These are phyloP conservation scores for Calamus simplicifolius DNA, from an alignment of 176 grass and related monocot species.

Conservation along the genomic window DNA sequence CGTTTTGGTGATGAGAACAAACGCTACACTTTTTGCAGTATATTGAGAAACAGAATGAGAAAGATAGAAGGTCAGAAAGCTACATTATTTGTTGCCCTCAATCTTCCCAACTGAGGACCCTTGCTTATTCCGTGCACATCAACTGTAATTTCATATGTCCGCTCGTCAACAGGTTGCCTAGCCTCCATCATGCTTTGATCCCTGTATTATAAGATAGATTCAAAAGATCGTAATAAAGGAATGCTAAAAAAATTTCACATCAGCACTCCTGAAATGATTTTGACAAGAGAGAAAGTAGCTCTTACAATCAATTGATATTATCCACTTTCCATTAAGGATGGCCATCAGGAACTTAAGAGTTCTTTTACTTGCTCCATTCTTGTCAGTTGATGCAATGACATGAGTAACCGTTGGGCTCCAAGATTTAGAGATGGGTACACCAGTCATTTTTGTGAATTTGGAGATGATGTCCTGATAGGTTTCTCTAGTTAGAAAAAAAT, in stretches of 20 bases:
- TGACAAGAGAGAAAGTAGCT: neutral
- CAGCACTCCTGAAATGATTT: neutral
- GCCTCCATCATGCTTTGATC: conserved; percentile 68
- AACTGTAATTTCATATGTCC: conserved; percentile 46
- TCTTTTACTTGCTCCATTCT: conserved; percentile 68
- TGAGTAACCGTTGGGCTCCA: conserved; percentile 75
- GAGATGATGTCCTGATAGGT: conserved; percentile 41
- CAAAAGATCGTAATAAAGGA: neutral
- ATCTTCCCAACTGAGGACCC: conserved; percentile 64
- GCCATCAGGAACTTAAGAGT: conserved; percentile 91
- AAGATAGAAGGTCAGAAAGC: no score
- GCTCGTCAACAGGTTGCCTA: conserved; percentile 44
- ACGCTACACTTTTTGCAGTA: no score
- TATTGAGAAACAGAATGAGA: no score
- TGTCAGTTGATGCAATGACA: conserved; percentile 72
- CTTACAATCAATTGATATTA: conserved; percentile 79
- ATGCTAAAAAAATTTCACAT: no score
- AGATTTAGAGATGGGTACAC: conserved; percentile 40
- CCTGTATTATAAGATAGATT: conserved; percentile 26
- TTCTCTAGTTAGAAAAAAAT: conserved; percentile 24
- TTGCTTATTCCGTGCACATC: conserved; percentile 62
- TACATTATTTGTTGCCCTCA: conserved; percentile 47
- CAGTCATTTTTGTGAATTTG: conserved; percentile 51
- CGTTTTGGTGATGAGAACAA: no score
- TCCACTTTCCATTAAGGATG: conserved; percentile 84